phyloP scores from a whole-genome alignment of 1,284 basidiomycete species.

The Ceratobasidium sp. region DNA sequence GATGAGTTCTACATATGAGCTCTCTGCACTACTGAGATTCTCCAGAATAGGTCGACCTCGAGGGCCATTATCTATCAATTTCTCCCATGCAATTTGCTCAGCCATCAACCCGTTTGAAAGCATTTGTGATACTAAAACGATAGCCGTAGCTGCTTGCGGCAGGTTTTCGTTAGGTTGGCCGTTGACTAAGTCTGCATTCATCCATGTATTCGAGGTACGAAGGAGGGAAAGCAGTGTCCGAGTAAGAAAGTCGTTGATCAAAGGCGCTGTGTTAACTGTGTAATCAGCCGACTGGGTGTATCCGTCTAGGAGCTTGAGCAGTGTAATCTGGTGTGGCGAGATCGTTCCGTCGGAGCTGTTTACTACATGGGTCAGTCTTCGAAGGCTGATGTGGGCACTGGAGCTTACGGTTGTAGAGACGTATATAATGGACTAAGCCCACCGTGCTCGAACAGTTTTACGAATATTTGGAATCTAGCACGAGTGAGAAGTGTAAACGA shows the following conservation, averaged over 20 bases:
- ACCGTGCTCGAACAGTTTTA: slow-evolving; percentile 59
- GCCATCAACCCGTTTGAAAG: slow-evolving; percentile 3
- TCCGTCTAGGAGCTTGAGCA: slow-evolving; percentile 89
- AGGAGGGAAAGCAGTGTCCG: background rate
- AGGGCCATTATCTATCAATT: slow-evolving; percentile 60
- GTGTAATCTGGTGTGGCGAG: slow-evolving; percentile 83
- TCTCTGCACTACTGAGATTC: background rate
- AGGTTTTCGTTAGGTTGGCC: slow-evolving; percentile 67
- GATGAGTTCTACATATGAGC: slow-evolving; percentile 67
- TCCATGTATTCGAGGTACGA: slow-evolving; percentile 18
- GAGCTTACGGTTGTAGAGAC: slow-evolving; percentile 58
- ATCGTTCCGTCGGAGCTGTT: slow-evolving; percentile 78
- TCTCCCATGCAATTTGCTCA: slow-evolving; percentile 64
- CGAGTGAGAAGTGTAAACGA: slow-evolving; percentile 49
- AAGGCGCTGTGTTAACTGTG: background rate
- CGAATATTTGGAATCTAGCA: slow-evolving; percentile 62
- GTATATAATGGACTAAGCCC: slow-evolving; percentile 59
- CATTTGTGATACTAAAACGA: slow-evolving; percentile 79
- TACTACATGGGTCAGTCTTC: slow-evolving; percentile 26
- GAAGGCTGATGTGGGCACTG: background rate
- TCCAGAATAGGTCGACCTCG: slow-evolving; percentile 27
- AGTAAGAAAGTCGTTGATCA: background rate
- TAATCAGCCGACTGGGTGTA: slow-evolving; percentile 67
- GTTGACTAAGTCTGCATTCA: background rate
- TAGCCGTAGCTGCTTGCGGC: slow-evolving; percentile 81